Percentiles rank a stretch among this genome's conserved stretches.
Evolutionary conservation across 2,329 filamentous ascomycete genomes (phyloP).

Genomic region (Aspergillus sp.): DNA sequence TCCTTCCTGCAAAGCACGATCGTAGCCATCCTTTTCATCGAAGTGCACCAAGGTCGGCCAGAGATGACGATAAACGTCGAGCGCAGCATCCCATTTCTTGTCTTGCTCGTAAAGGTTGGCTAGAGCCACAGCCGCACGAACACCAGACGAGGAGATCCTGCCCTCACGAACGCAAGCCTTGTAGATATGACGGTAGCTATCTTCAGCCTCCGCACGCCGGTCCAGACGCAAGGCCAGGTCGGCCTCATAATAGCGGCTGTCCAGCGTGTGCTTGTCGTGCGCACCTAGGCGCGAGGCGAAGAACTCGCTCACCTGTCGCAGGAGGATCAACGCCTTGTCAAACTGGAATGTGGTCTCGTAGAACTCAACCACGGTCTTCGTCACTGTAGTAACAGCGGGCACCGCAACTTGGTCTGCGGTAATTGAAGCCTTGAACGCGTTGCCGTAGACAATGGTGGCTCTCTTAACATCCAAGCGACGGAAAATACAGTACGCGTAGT

Average conservation of each 20-base stretch:
- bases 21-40: slow-evolving; percentile 44
- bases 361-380: slow-evolving; percentile 40
- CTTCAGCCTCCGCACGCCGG: slow-evolving; percentile 32
- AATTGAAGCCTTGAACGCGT: slow-evolving; percentile 36
- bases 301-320: slow-evolving; percentile 37
- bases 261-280: slow-evolving; percentile 49
- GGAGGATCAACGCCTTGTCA: slow-evolving; percentile 32
- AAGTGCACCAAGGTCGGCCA: slow-evolving; percentile 52
- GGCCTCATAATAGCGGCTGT: slow-evolving; percentile 52
- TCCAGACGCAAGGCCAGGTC: slow-evolving; percentile 50
- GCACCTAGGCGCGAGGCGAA: slow-evolving; percentile 33
- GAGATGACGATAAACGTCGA: slow-evolving; percentile 49
- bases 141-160: slow-evolving; percentile 42
- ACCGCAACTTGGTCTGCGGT: slow-evolving; percentile 36
- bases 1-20: slow-evolving; percentile 38
- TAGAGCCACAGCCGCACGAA: slow-evolving; percentile 51
- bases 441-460: slow-evolving; percentile 35
- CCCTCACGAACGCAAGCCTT: slow-evolving; percentile 34
- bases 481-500: slow-evolving; percentile 39
- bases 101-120: slow-evolving; percentile 49
- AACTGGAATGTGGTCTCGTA: slow-evolving; percentile 42
- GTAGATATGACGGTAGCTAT: slow-evolving; percentile 52
- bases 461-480: slow-evolving; percentile 34
- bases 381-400: slow-evolving; percentile 33
- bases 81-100: slow-evolving; percentile 49